A percentile compares a stretch with the other conserved stretches of the same genome.
Evolutionary conservation across 345 rosid genomes (phyloP).

Genomic region (Eucalyptus pauciflora): DNA sequence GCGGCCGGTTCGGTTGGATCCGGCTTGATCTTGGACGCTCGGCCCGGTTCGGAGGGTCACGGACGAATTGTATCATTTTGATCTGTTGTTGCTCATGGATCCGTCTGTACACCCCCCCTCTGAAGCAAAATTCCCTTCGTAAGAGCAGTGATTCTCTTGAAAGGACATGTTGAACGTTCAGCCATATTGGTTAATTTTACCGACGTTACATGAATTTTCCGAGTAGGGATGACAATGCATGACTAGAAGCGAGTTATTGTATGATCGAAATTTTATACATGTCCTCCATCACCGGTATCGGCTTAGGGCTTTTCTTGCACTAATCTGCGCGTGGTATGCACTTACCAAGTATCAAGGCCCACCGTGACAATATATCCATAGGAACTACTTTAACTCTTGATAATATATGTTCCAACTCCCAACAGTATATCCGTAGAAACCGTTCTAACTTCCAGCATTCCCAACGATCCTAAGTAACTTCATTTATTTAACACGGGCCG

Average conservation of each 20-base stretch:
- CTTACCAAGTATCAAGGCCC: background rate
- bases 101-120: background rate
- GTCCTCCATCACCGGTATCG: background rate
- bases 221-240: background rate
- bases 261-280: background rate
- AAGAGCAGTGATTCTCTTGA: background rate
- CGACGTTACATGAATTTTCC: background rate
- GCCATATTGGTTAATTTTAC: background rate
- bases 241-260: background rate
- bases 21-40: background rate
- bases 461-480: background rate
- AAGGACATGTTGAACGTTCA: background rate
- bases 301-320: background rate
- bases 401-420: too few species aligned
- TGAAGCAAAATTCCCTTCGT: background rate
- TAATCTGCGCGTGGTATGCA: too few species aligned
- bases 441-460: background rate
- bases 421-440: fast-evolving
- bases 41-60: background rate
- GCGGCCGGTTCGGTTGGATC: background rate
- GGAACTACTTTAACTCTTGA: background rate
- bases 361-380: background rate
- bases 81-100: background rate
- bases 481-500: background rate
- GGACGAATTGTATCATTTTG: background rate